These are phyloP conservation scores for Tolypocladium guangdongense DNA, from an alignment of 2,329 filamentous ascomycete species.

Conservation along the genomic window DNA sequence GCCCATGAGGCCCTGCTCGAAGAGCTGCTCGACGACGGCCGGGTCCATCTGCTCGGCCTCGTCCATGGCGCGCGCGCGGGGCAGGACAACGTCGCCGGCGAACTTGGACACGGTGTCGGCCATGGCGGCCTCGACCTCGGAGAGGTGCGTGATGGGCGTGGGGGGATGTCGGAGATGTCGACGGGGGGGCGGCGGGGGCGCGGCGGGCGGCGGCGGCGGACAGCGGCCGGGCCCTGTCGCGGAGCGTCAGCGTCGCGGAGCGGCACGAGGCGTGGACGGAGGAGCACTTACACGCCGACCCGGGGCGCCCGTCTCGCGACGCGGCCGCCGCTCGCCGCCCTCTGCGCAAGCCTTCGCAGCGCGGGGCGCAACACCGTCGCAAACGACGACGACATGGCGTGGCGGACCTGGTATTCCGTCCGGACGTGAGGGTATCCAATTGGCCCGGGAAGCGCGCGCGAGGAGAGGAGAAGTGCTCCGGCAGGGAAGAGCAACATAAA, in stretches of 20 bases:
- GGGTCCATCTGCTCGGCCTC: constrained; percentile 93
- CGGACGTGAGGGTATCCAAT: not conserved
- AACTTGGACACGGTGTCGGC: constrained; percentile 85
- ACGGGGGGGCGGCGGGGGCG: constrained; percentile 17
- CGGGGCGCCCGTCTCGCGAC: constrained; percentile 11
- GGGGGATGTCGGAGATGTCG: constrained; percentile 72
- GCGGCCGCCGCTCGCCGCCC: constrained; percentile 12
- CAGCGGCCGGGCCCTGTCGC: constrained; percentile 35
- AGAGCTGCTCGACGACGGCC: constrained; percentile 76
- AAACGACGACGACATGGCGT: constrained; percentile 32
- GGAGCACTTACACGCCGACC: constrained; percentile 14
- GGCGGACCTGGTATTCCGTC: not conserved
- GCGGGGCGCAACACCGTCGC: constrained; percentile 40
- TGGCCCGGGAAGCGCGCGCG: not conserved
- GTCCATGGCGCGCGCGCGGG: constrained; percentile 94
- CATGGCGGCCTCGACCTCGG: constrained; percentile 84
- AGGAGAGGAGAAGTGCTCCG: not conserved
- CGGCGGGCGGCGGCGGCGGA: constrained; percentile 48
- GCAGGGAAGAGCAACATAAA: too few species aligned
- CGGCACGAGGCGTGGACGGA: not conserved
- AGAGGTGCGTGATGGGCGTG: constrained; percentile 86
- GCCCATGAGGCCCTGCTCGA: constrained; percentile 95
- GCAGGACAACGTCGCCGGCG: constrained; percentile 76
- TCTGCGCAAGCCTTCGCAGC: constrained; percentile 26
- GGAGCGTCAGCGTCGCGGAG: not conserved